Evolutionary conservation across 2,329 filamentous ascomycete species (phyloP).

Genomic region (Taxawa tesnikishii): DNA sequence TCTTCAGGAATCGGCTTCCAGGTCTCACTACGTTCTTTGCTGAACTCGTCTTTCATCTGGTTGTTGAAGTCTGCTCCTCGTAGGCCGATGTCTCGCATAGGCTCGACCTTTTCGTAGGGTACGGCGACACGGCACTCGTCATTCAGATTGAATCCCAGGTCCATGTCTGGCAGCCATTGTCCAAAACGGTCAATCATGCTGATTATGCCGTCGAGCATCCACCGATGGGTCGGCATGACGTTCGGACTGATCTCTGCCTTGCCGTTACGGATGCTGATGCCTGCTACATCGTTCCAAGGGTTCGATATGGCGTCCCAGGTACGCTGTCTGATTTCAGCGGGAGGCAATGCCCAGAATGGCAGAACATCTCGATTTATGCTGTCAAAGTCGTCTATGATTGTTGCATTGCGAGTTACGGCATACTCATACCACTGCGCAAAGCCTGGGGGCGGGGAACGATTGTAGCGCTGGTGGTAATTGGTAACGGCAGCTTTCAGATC

Average conservation of each 20-base stretch:
- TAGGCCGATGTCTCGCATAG: constrained; percentile 21
- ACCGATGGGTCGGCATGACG: constrained; percentile 42
- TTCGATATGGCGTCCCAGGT: constrained; percentile 42
- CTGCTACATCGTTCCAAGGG: constrained; percentile 43
- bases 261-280: constrained; percentile 43
- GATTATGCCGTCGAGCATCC: constrained; percentile 44
- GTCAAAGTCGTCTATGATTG: constrained; percentile 48
- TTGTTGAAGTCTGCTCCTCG: constrained; percentile 11
- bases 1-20: constrained; percentile 24
- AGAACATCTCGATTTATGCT: constrained; percentile 44
- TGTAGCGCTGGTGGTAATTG: constrained; percentile 40
- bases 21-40: constrained; percentile 21
- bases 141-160: constrained; percentile 50
- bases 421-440: constrained; percentile 50
- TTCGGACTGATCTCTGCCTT: constrained; percentile 36
- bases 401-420: constrained; percentile 37
- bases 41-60: constrained; percentile 19
- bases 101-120: constrained; percentile 31
- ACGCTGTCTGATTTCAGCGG: constrained; percentile 37
- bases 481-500: constrained; percentile 36
- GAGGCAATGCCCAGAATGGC: constrained; percentile 41
- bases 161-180: constrained; percentile 48
- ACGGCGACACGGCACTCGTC: constrained; percentile 47
- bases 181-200: constrained; percentile 43
- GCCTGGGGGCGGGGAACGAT: constrained; percentile 43